phyloP scores from a whole-genome alignment of 768 basidiomycete genomes.

The Phallus indusiatus region DNA sequence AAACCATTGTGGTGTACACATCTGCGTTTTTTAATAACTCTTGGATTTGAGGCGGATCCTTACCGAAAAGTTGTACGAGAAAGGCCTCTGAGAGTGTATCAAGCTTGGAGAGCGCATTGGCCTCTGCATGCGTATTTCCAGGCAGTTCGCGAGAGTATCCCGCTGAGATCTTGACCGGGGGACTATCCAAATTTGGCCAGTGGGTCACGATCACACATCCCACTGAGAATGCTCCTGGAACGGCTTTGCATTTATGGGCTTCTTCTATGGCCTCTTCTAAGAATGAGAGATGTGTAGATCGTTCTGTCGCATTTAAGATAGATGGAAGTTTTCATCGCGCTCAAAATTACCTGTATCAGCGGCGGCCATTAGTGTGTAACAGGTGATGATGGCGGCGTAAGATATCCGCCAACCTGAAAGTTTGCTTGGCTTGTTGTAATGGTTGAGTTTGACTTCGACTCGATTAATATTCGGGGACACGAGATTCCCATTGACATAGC shows the following conservation, averaged over 20 bases:
- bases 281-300: slow-evolving; percentile 26
- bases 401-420: too few relatives aligned
- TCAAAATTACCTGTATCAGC: not conserved
- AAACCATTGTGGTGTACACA: slow-evolving; percentile 78
- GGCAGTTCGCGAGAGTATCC: slow-evolving; percentile 86
- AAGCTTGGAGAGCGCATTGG: slow-evolving; percentile 79
- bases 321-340: not conserved
- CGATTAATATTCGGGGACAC: too few relatives aligned
- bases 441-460: too few relatives aligned
- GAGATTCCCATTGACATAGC: too few relatives aligned
- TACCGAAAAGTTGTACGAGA: slow-evolving; percentile 34
- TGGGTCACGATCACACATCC: slow-evolving; percentile 65
- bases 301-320: not conserved
- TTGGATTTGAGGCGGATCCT: slow-evolving; percentile 24
- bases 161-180: slow-evolving; percentile 53
- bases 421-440: too few relatives aligned
- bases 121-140: slow-evolving; percentile 97
- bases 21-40: slow-evolving; percentile 52
- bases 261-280: slow-evolving; percentile 60
- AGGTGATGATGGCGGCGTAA: not conserved
- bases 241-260: slow-evolving; percentile 60
- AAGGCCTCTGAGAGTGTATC: slow-evolving; percentile 32
- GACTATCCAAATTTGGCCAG: slow-evolving; percentile 27
- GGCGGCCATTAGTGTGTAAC: not conserved
- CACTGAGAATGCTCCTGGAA: slow-evolving; percentile 81